A percentile compares a stretch with the other conserved stretches of the same genome.
phyloP scores from a whole-genome alignment of 23 red algal species.

The Gracilaria gracilis region DNA sequence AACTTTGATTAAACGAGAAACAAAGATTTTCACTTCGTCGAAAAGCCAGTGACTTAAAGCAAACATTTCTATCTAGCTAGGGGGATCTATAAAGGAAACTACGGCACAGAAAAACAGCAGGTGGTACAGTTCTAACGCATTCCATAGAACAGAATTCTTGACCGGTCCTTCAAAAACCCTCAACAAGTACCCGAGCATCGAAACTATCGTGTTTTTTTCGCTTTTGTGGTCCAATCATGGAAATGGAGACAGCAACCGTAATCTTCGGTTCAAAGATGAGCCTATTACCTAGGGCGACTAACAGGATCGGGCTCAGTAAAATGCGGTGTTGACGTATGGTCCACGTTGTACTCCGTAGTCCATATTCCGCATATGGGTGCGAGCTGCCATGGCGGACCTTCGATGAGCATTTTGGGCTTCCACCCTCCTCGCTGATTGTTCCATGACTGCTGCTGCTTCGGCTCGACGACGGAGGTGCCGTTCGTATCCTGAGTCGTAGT shows the following conservation, averaged over 20 bases:
- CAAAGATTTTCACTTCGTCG: not conserved
- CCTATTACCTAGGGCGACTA: not conserved
- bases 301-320: not conserved
- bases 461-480: conserved; percentile 25
- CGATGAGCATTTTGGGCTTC: conserved; percentile 19
- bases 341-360: conserved; percentile 20
- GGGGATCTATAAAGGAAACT: not conserved
- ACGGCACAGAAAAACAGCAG: conserved; percentile 7
- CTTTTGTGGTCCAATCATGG: not conserved
- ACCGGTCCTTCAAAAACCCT: not conserved
- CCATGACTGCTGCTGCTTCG: conserved; percentile 29
- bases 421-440: conserved; percentile 24
- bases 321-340: not conserved
- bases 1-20: not conserved
- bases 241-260: not conserved
- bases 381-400: conserved; percentile 20
- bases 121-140: not conserved
- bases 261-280: not conserved
- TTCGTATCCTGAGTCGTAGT: conserved; percentile 24
- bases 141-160: not conserved
- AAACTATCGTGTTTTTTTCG: not conserved
- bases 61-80: conserved; percentile 6
- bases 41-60: not conserved
- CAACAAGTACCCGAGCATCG: not conserved
- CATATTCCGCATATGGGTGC: conserved; percentile 15